phyloP scores from a whole-genome alignment of 208 protist species.

The Leishmania major region DNA sequence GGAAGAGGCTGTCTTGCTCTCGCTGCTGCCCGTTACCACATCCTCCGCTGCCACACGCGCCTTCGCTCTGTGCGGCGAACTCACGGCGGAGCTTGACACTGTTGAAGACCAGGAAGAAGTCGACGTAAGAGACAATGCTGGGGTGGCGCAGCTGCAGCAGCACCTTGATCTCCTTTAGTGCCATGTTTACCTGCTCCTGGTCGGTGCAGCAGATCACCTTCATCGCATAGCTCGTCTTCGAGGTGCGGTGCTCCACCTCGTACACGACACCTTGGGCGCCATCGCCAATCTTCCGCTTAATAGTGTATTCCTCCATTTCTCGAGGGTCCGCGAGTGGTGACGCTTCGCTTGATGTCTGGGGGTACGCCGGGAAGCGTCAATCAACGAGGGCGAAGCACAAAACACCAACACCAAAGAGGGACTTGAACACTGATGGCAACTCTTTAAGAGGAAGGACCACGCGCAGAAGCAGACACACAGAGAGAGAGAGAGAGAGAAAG shows the following conservation, averaged over 20 bases:
- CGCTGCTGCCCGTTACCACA: neutral
- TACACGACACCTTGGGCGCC: constrained; percentile 87
- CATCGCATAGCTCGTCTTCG: constrained; percentile 71
- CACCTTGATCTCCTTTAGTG: constrained; percentile 88
- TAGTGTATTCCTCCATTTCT: constrained; percentile 82
- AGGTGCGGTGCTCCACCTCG: constrained; percentile 56
- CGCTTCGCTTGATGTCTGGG: neutral
- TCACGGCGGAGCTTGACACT: constrained; percentile 50
- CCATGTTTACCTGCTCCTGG: constrained; percentile 68
- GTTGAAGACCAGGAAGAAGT: constrained; percentile 89
- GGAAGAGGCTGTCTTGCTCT: constrained; percentile 14
- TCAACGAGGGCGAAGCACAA: neutral
- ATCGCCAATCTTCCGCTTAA: constrained; percentile 68
- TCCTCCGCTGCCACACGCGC: neutral
- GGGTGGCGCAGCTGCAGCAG: constrained; percentile 77
- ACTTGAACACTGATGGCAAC: neutral
- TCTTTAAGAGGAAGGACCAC: neutral
- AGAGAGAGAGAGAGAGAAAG: constrained; percentile 4
- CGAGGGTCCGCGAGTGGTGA: neutral
- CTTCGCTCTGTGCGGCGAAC: constrained; percentile 36
- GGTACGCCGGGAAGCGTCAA: neutral
- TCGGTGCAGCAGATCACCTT: constrained; percentile 82
- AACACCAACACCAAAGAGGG: neutral
- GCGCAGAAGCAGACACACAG: neutral
- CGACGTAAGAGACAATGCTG: constrained; percentile 84